Base-by-base conservation (phyloP, 495 filamentous ascomycete genomes). In the Letharia lupina region DNA sequence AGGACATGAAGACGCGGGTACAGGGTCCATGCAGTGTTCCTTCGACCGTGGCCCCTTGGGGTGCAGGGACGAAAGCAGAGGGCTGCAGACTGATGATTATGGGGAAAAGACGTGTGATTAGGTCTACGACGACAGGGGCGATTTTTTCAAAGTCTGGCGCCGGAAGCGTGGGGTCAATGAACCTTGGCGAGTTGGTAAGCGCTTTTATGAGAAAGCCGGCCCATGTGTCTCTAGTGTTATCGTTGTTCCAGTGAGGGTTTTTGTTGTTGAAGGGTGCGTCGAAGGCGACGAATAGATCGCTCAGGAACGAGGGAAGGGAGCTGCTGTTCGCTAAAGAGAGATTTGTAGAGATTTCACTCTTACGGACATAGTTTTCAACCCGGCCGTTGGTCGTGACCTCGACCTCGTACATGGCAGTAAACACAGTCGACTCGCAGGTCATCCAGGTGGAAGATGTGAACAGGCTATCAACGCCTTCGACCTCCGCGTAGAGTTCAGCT, bases 1-100 rank as follows among this genome's bases (percentile, higher is more conserved):
- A 64, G 0, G 73, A 72, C 8, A 81, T 62, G 65, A 81, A 80
- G 23, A 83, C 68, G 0, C 78, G 76, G 7, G 67, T 69, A 35
- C 73, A 68, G 8, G 44, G 18, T 1, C 61, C 28, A 9, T 68
- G 61, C 3, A 63, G 57, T 0, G 12, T 67, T 9, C 68, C 73
- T 4, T 39, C 0, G 15, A 70, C n/a, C 0, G 11, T n/a, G 5
- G 35, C 16, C 8, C 54, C 54, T 0, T 33, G 12, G 10, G 61
- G 5, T 16, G 71, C 60, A 4, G 62, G 8, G 0, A 64, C 45
- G 44, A 81, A 74, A 12, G 75, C 65, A 20, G 73, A 42, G 2
- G 60, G 28, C 63, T 78, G 75, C 0, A 73, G 64, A 13, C 68
- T 68, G 0, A 82, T 60, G 1, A 75, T 57, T 9, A 74, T 73